These are phyloP conservation scores for Holtermannia corniformis DNA, from an alignment of 768 basidiomycete species.

Conservation along the genomic window DNA sequence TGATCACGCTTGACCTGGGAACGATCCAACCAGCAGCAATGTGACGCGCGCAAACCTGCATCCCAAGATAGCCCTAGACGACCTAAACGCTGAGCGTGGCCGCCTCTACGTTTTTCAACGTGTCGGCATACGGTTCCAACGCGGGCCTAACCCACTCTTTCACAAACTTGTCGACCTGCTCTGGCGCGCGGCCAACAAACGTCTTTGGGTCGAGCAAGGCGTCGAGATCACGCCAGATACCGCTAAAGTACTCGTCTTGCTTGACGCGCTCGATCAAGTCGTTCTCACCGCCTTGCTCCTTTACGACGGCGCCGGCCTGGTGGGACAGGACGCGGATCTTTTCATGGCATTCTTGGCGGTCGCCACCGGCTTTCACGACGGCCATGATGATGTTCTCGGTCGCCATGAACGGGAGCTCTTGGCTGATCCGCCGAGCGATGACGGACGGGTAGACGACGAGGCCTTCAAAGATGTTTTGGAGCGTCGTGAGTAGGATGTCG, in stretches of 20 bases:
- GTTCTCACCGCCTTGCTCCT: conserved; percentile 86
- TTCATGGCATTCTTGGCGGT: conserved; percentile 94
- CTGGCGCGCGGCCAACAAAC: conserved; percentile 87
- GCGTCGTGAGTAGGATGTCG: conserved; percentile 87
- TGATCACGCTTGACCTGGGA: not conserved
- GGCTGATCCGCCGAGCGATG: conserved; percentile 78
- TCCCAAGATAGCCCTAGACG: not conserved
- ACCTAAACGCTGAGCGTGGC: conserved; percentile 44
- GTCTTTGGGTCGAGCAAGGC: conserved; percentile 69
- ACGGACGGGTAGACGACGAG: conserved; percentile 99
- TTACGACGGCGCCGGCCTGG: conserved; percentile 87
- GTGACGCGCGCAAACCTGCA: too few relatives aligned
- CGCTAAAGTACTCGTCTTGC: conserved; percentile 74
- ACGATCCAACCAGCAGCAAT: too few relatives aligned
- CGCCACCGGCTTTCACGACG: conserved; percentile 82
- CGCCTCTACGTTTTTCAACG: conserved; percentile 39
- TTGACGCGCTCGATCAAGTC: conserved; percentile 85
- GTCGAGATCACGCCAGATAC: conserved; percentile 72
- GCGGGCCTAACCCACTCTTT: conserved; percentile 81
- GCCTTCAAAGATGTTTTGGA: conserved; percentile 94
- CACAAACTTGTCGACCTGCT: conserved; percentile 86
- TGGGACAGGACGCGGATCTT: conserved; percentile 91
- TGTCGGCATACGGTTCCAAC: conserved; percentile 45
- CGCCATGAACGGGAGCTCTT: conserved; percentile 99
- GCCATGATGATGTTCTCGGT: conserved; percentile 99